Evolutionary conservation across 2,329 filamentous ascomycete species (phyloP).

Genomic region (Sclerotinia trifoliorum): DNA sequence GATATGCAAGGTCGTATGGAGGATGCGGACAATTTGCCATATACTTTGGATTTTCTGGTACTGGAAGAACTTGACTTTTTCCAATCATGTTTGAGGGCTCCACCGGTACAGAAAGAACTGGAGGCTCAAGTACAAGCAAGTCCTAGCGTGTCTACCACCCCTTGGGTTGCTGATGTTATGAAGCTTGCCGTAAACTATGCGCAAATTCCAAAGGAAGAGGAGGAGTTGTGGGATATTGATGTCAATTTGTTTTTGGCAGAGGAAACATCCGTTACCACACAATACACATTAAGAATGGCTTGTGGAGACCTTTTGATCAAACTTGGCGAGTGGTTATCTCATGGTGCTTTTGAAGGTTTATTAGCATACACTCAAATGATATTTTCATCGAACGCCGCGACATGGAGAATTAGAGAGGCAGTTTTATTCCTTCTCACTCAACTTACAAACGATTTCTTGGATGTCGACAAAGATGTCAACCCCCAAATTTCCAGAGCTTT

Average conservation of each 20-base stretch:
- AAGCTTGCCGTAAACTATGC: slow-evolving; percentile 81
- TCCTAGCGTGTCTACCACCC: slow-evolving; percentile 59
- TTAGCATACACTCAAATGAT: slow-evolving; percentile 73
- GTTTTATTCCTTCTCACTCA: slow-evolving; percentile 83
- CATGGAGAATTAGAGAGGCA: slow-evolving; percentile 71
- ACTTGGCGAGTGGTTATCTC: slow-evolving; percentile 82
- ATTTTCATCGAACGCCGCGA: slow-evolving; percentile 56
- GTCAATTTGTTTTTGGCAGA: slow-evolving; percentile 94
- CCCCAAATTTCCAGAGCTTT: slow-evolving; percentile 69
- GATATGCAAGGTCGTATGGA: slow-evolving; percentile 85
- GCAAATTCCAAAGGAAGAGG: slow-evolving; percentile 88
- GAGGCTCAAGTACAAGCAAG: slow-evolving; percentile 69
- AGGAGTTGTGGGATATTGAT: slow-evolving; percentile 94
- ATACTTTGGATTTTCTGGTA: slow-evolving; percentile 89
- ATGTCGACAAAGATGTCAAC: slow-evolving; percentile 70
- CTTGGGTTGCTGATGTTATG: slow-evolving; percentile 87
- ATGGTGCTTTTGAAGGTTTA: slow-evolving; percentile 73
- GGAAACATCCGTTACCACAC: slow-evolving; percentile 90
- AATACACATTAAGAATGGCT: slow-evolving; percentile 92
- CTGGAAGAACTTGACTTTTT: slow-evolving; percentile 94
- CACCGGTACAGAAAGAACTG: slow-evolving; percentile 86
- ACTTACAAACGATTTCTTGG: slow-evolving; percentile 77
- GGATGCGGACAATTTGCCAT: slow-evolving; percentile 87
- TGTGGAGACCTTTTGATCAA: slow-evolving; percentile 92
- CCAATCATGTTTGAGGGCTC: slow-evolving; percentile 83